Base-by-base conservation (phyloP, 352 stramenopile genomes). In the Phytopythium helicoides region DNA sequence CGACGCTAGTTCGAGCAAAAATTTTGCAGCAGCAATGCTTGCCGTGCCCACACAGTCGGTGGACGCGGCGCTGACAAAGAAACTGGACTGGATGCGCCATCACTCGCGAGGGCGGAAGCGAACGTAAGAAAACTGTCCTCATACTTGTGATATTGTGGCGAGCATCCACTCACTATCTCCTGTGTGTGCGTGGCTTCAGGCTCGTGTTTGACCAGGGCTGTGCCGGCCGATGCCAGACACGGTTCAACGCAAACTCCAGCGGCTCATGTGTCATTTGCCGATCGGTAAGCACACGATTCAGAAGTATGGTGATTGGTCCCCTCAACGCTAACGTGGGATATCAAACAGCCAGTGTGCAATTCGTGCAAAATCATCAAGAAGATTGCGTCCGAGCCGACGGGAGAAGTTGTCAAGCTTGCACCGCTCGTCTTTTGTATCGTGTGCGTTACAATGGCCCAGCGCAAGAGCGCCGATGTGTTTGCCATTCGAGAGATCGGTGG, bases 81-180 rank as follows among this genome's bases (percentile, higher is more conserved):
- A 76, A 36, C 54, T 76, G 39, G 58, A 64, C 36, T 85, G 70
- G 72, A 76, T 88, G 60, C 73, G 80, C 35, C 60, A 64, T 23
- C 62, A 75, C 41, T 64, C 66, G 2, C 52, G 58, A n/a, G 47
- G 56, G 0, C 54, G 55, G 2, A 73, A 45, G 25, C 63, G 59
- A 44, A 54, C 47, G 66, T 71, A 51, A 33, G 28, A 9, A 33
- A 9, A 9, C 28, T 8, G 60, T 54, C 9, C 9, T 23, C 19
- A 4, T 28, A n/a, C 1, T 52, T 19, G 18, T 19, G 9, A 14
- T 6, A 46, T 39, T 10, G 40, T n/a, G 18, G 7, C 18, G 14
- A 6, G 3, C 37, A 11, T 25, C 44, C 47, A 22, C 28, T 12
- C 22, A 25, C 26, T 44, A 59, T 40, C 39, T 45, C 18, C 44